Percentiles rank a stretch among this genome's conserved stretches.
Evolutionary conservation across 768 basidiomycete species (phyloP).

Genomic region (Collybiopsis confluens): DNA sequence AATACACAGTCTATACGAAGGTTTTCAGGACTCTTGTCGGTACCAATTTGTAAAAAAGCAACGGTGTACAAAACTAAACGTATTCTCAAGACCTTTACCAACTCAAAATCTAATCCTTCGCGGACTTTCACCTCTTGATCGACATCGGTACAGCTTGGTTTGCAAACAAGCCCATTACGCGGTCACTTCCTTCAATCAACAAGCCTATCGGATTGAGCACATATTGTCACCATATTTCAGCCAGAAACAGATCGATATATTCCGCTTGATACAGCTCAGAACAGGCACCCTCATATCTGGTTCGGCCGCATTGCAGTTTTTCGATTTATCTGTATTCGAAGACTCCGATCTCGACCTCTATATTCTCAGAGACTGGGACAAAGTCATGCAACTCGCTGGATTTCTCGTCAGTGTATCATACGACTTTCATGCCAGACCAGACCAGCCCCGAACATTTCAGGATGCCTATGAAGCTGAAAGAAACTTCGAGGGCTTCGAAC

Average conservation of each 20-base stretch:
- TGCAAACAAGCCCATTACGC: not conserved
- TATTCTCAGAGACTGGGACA: conserved; percentile 22
- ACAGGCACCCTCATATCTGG: conserved; percentile 50
- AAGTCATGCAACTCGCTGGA: conserved; percentile 20
- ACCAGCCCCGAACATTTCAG: conserved; percentile 17
- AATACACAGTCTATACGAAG: not conserved
- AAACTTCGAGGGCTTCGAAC: not conserved
- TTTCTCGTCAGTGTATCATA: conserved; percentile 34
- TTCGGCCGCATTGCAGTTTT: conserved; percentile 49
- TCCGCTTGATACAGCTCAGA: conserved; percentile 37
- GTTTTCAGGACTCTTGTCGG: not conserved
- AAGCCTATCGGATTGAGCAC: conserved; percentile 31
- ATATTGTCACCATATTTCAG: conserved; percentile 33
- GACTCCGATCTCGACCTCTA: conserved; percentile 53
- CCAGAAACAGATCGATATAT: conserved; percentile 18
- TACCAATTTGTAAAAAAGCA: not conserved
- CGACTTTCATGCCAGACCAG: conserved; percentile 16
- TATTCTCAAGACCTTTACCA: not conserved
- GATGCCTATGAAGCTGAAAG: not conserved
- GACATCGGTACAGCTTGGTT: not conserved
- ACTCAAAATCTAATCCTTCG: conserved; percentile 2
- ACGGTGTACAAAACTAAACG: not conserved
- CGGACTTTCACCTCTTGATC: conserved; percentile 6
- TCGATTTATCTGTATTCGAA: conserved; percentile 39
- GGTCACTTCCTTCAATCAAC: conserved; percentile 10